phyloP scores from a whole-genome alignment of 108 stramenopile genomes.

The Skeletonema potamos region DNA sequence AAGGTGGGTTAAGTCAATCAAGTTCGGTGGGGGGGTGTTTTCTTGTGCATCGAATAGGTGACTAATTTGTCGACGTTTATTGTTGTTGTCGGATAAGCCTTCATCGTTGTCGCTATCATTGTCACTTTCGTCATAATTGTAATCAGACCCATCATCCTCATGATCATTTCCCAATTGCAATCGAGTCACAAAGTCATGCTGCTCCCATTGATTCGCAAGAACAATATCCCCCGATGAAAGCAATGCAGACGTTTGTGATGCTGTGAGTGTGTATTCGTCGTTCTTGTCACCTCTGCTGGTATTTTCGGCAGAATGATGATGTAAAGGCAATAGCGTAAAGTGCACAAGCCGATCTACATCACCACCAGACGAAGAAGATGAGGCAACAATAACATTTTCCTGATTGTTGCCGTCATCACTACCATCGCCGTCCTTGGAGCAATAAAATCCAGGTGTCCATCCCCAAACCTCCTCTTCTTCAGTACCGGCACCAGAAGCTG shows the following conservation, averaged over 20 bases:
- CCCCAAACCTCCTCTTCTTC: conserved; percentile 4
- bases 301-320: not conserved
- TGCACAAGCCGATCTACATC: not conserved
- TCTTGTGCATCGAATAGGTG: not conserved
- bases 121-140: conserved; percentile 14
- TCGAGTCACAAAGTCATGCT: conserved; percentile 17
- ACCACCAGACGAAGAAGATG: not conserved
- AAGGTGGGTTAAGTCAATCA: conserved; percentile 42
- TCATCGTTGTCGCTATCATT: conserved; percentile 13
- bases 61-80: not conserved
- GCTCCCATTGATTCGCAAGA: conserved; percentile 29
- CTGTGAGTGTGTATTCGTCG: conserved; percentile 7
- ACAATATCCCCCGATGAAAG: conserved; percentile 21
- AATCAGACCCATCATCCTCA: conserved; percentile 15
- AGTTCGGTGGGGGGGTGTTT: conserved; percentile 19
- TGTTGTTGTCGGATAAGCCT: not conserved
- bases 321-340: conserved; percentile 3
- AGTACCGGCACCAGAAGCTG: not conserved
- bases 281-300: not conserved
- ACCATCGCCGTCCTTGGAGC: not conserved
- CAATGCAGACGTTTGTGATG: not conserved
- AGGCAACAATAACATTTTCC: not conserved
- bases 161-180: conserved; percentile 4
- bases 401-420: not conserved
- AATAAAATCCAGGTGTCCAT: conserved; percentile 33